Evolutionary conservation across 176 grass and related monocot genomes (phyloP), one percentile per base, ranked within the genome.

Genomic region (Avena atlantica): DNA sequence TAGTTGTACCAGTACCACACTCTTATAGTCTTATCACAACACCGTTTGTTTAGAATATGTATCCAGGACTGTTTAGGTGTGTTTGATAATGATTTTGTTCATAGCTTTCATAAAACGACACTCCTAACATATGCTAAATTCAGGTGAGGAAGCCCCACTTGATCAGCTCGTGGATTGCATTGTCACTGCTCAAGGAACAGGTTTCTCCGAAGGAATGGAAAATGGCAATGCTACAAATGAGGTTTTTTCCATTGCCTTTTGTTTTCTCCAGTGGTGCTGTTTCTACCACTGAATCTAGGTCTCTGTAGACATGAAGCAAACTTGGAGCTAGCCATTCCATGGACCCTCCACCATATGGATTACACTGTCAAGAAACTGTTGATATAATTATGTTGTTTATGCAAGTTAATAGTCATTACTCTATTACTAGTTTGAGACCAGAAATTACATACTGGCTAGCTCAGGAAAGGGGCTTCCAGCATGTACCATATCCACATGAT

Each of bases 111-210:
- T 70, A 65, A 3, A 75, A 6, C 80, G 29, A 49, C 70, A 79
- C 80, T 87, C 12, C 14, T 34, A 84, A 53, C 53, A 76, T 84
- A 76, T 87, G 69, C 70, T 82, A 81, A 70, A 56, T 89, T 89
- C 83, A 98, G 96, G 97, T 70, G 88, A 89, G 70, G 79, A 89
- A 80, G 84, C 94, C 52, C 59, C 84, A 45, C 69, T 98, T 55
- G 87, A 82, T 59, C 76, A 96, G 82, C 88, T 98, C 11, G 89
- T 91, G 48, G 92, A 98, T 23, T 91, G 44, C 78, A 98, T 98
- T 87, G 77, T 98, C 40, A 91, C 60, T 85, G 59, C 81, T 84
- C 89, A 91, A 70, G 78, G 45, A 84, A 76, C 50, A 89, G 88
- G 65, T 40, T 78, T 68, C 20, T 62, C 70, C 45, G 86, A 80